Base-by-base conservation (phyloP, 768 basidiomycete species). In the Naematelia aurantialba region DNA sequence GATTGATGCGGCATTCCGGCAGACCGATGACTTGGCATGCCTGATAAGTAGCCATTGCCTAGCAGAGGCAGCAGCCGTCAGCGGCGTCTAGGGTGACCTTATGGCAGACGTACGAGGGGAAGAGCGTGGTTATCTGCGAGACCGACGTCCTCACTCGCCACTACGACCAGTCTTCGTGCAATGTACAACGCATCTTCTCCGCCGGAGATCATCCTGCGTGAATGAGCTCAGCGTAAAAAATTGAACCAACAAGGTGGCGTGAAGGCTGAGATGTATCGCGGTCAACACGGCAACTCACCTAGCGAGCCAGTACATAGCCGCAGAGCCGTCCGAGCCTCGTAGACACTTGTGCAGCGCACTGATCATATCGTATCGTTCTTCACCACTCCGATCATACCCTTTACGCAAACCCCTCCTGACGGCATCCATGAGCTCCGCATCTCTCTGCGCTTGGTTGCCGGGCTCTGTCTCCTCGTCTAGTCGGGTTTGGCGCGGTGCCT, bases 241-340 rank as follows among this genome's bases (percentile, higher is more conserved):
- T n/a, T n/a, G n/a, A n/a, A n/a, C n/a, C n/a, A n/a, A 47, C 25
- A 47, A 47, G n/a, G n/a, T 47, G 14, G 8, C 14, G 10, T 27
- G 2, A 25, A 21, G 14, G 13, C 12, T 25, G 30, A n/a, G 25
- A 39, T 22, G 19, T 31, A 17, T 58, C 19, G n/a, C 12, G 8
- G 11, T 3, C 11, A 27, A 42, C 17, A 21, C 30, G 22, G 21
- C 21, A 12, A 73, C 71, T 66, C 70, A 78, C 73, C 80, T 82
- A 10, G 89, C 89, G 21, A 92, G 81, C 89, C 89, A 92, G 73
- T 91, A 92, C 80, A 91, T 78, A 4, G 89, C 89, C 0, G 89
- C 90, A 67, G 81, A 81, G 4, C 84, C 84, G 62, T 90, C 84
- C 56, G 85, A 84, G 5, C 89, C 90, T 30, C 90, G 82, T 30